Evolutionary conservation across 2,329 filamentous ascomycete genomes (phyloP).

Genomic region (Aureobasidium melanogenum): DNA sequence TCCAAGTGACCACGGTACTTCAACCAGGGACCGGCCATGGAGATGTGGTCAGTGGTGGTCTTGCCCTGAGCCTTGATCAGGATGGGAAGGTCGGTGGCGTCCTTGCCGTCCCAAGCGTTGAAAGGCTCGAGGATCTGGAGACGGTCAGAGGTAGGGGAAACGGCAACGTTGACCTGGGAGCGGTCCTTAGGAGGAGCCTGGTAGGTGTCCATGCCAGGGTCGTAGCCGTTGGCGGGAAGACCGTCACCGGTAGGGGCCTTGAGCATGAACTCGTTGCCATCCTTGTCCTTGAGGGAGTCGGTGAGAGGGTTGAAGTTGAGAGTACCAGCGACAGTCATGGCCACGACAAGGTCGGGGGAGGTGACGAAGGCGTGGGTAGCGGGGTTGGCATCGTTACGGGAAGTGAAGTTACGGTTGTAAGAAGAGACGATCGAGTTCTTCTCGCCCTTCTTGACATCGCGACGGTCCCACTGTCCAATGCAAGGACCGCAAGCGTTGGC

Average conservation of each 20-base stretch:
- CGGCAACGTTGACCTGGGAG: slow-evolving; percentile 61
- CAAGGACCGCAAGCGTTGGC: slow-evolving; percentile 90
- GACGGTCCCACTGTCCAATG: slow-evolving; percentile 92
- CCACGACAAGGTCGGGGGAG: slow-evolving; percentile 82
- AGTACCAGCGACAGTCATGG: slow-evolving; percentile 72
- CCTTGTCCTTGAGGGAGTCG: slow-evolving; percentile 85
- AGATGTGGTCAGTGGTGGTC: slow-evolving; percentile 96
- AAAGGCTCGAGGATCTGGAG: slow-evolving; percentile 88
- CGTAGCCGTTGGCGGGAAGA: slow-evolving; percentile 75
- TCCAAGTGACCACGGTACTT: slow-evolving; percentile 98
- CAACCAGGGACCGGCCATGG: slow-evolving; percentile 88
- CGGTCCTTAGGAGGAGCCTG: slow-evolving; percentile 86
- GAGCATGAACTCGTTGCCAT: slow-evolving; percentile 93
- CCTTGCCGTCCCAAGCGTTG: slow-evolving; percentile 83
- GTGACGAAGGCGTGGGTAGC: slow-evolving; percentile 90
- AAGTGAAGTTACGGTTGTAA: slow-evolving; percentile 99
- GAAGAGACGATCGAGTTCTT: slow-evolving; percentile 96
- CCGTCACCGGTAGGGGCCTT: slow-evolving; percentile 69
- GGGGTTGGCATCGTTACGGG: slow-evolving; percentile 92
- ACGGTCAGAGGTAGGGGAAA: slow-evolving; percentile 84
- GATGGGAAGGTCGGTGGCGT: slow-evolving; percentile 74
- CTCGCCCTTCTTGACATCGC: slow-evolving; percentile 88
- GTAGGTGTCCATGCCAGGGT: slow-evolving; percentile 88
- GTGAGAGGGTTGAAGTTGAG: slow-evolving; percentile 93
- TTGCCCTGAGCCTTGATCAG: slow-evolving; percentile 95